Evolutionary conservation across 352 stramenopile genomes (phyloP).

Genomic region (Globisporangium solare): DNA sequence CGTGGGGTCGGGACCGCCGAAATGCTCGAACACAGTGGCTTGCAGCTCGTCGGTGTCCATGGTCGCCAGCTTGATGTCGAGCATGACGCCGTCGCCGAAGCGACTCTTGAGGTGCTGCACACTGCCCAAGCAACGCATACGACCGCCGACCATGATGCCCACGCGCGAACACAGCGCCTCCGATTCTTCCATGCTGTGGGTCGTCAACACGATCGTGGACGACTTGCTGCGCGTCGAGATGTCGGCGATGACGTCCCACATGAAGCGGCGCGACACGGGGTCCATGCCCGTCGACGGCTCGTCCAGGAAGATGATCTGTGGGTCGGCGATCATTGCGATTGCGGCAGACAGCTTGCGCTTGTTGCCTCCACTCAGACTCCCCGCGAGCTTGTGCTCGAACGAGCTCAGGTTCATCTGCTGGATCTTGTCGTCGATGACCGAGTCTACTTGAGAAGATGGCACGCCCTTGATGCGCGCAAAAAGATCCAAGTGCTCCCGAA

Average conservation of each 20-base stretch:
- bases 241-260: constrained; percentile 93
- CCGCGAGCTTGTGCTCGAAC: constrained; percentile 43
- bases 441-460: constrained; percentile 19
- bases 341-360: constrained; percentile 96
- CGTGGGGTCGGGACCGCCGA: background rate
- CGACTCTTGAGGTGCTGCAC: background rate
- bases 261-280: constrained; percentile 84
- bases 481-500: constrained; percentile 88
- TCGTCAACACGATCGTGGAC: constrained; percentile 4
- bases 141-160: constrained; percentile 59
- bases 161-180: constrained; percentile 84
- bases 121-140: too few relatives aligned
- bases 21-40: background rate
- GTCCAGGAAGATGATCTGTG: constrained; percentile 93
- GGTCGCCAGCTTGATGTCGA: constrained; percentile 63
- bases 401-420: constrained; percentile 42
- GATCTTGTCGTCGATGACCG: constrained; percentile 56
- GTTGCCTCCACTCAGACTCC: constrained; percentile 77
- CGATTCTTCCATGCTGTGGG: constrained; percentile 7
- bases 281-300: too few relatives aligned
- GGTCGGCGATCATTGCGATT: constrained; percentile 91
- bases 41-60: constrained; percentile 11
- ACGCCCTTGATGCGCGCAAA: constrained; percentile 89
- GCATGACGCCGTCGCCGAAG: constrained; percentile 88
- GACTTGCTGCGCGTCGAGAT: constrained; percentile 5